Percentiles rank a stretch among this genome's conserved stretches.
Evolutionary conservation across 805 yeast species (phyloP).

Genomic region (Jamesozyma spencerorum): DNA sequence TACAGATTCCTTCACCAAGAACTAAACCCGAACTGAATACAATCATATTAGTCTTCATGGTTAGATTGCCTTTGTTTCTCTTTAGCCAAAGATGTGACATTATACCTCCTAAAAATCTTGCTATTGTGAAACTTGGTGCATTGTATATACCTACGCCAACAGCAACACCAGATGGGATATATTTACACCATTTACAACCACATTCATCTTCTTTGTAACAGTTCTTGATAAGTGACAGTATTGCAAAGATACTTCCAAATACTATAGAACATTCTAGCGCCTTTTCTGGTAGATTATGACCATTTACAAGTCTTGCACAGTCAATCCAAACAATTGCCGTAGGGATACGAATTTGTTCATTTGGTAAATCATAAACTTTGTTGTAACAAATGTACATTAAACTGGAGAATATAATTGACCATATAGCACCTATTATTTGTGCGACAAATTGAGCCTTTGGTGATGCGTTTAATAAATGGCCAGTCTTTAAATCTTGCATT

Average conservation of each 20-base stretch:
- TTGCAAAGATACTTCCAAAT: slow-evolving; percentile 61
- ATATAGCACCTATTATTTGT: slow-evolving; percentile 77
- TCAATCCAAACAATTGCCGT: slow-evolving; percentile 96
- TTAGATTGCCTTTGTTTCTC: slow-evolving; percentile 30
- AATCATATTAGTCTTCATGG: slow-evolving; percentile 62
- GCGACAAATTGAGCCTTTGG: slow-evolving; percentile 89
- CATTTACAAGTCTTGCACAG: slow-evolving; percentile 86
- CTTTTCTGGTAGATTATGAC: slow-evolving; percentile 77
- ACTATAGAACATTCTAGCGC: slow-evolving; percentile 52
- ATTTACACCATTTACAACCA: slow-evolving; percentile 35
- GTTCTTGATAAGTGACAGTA: slow-evolving; percentile 57
- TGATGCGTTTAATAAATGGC: slow-evolving; percentile 83
- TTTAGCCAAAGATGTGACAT: slow-evolving; percentile 51
- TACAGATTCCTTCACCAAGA: slow-evolving; percentile 86
- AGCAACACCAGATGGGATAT: slow-evolving; percentile 89
- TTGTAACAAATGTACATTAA: slow-evolving; percentile 78
- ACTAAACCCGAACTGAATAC: slow-evolving; percentile 88
- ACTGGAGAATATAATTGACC: slow-evolving; percentile 73
- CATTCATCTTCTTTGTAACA: slow-evolving; percentile 36
- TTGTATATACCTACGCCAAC: slow-evolving; percentile 96
- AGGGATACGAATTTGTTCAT: slow-evolving; percentile 73
- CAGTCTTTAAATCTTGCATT: slow-evolving; percentile 95
- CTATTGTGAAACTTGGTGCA: slow-evolving; percentile 86
- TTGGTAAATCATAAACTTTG: slow-evolving; percentile 76
- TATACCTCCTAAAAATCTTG: slow-evolving; percentile 85